Base-by-base conservation (phyloP, 306 rosid genomes). In the Trifolium fragiferum region DNA sequence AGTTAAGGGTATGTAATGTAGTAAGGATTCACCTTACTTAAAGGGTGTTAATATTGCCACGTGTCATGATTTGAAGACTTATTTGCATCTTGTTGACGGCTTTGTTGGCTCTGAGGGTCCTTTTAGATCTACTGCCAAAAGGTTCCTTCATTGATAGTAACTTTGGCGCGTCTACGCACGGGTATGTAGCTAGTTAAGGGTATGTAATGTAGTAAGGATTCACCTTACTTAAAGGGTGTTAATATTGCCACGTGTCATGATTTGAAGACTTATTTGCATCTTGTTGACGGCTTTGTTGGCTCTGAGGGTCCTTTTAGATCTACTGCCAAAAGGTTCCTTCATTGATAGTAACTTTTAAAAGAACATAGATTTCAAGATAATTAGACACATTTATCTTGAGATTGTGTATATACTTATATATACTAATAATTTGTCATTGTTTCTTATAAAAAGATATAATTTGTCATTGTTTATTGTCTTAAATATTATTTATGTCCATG, bases 51-150 rank as follows among this genome's bases (percentile, higher is more conserved):
- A 86, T 62, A 53, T 86, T 18, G 92, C 89, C 59, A 86, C 88
- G 77, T 84, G 90, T 86, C 98, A 92, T 20, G 89, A 90, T 11
- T 84, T 92, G 76, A 84, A 84, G 77, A 92, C 96, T 0, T 92
- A 92, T 27, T 66, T 92, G 19, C 96, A 88, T 71, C 78, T 92
- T 2, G 86, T 92, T 32, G 87, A 90, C 6, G 86, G 85, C 38
- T 88, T 84, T 62, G 89, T 81, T 44, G 88, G 89, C 76, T 80
- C 90, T 80, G 78, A 81, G 2, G 87, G 93, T 46, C 93, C 96
- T 1, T 88, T 82, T 49, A 80, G 84, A 53, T 68, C 84, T 69
- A 82, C 87, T 2, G n/a, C n/a, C n/a, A n/a, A n/a, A n/a, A n/a
- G n/a, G n/a, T n/a, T n/a, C n/a, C n/a, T n/a, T n/a, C n/a, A n/a